phyloP scores from a whole-genome alignment of 371 early-diverging fungal species.

The Dinochytrium kinnereticum region DNA sequence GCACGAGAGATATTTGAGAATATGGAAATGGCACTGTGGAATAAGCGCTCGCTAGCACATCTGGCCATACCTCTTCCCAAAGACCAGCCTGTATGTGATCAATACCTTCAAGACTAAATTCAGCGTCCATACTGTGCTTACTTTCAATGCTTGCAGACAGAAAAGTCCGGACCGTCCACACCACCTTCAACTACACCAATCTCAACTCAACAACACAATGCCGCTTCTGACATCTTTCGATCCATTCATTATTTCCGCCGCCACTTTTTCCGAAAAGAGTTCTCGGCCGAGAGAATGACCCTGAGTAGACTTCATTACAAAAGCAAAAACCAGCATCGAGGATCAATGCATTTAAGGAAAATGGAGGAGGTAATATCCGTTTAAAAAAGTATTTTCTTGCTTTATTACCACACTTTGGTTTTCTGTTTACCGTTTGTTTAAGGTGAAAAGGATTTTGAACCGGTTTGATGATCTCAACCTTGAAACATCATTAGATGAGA shows the following conservation, averaged over 20 bases:
- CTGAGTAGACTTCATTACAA: constrained; percentile 53
- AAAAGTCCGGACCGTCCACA: no score
- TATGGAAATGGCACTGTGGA: no score
- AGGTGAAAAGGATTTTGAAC: constrained; percentile 10
- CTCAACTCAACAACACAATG: no score
- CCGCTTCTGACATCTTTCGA: background rate
- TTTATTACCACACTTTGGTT: background rate
- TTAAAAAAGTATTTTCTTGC: background rate
- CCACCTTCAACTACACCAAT: no score
- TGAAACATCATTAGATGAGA: background rate
- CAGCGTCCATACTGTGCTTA: no score
- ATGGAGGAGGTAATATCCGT: constrained; percentile 45
- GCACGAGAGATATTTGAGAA: no score
- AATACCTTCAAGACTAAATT: no score
- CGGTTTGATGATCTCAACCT: background rate
- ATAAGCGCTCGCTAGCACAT: no score
- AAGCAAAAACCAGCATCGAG: constrained; percentile 55
- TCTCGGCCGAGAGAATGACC: constrained; percentile 48
- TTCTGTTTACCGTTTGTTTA: background rate
- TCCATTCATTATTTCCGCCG: background rate
- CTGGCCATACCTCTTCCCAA: no score
- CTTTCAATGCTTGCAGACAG: no score
- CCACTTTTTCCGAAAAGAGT: constrained; percentile 23
- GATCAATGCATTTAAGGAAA: constrained; percentile 46
- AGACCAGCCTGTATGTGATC: no score